Conservation (phyloP, 306 rosid species). For the Rubus parviflorus region DNA sequence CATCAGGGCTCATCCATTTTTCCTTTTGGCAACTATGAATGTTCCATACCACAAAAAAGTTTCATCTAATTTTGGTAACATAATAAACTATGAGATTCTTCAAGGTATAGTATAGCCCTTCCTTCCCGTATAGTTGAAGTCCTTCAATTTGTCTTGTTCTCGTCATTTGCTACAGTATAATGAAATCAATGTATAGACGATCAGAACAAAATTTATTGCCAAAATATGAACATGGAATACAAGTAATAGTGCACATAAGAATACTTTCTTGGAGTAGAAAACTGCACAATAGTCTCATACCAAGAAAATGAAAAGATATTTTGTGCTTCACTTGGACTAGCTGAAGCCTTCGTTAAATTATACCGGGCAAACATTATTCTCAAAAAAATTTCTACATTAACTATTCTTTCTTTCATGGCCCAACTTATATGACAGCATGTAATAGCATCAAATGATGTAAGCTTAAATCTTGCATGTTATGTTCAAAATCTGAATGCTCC, state of each 20-base stretch:
- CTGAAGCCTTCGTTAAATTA: background rate
- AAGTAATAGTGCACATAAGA: background rate
- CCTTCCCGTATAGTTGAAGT: background rate
- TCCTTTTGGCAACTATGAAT: background rate
- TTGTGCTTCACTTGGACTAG: background rate
- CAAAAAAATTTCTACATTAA: background rate
- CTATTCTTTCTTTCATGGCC: background rate
- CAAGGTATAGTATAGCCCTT: background rate
- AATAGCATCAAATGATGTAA: background rate
- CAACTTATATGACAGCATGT: background rate
- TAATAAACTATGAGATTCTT: background rate
- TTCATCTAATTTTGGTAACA: background rate
- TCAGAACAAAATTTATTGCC: background rate
- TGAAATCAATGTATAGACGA: background rate
- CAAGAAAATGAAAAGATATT: background rate
- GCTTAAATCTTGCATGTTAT: background rate
- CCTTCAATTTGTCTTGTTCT: conserved; percentile 6
- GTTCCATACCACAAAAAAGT: background rate
- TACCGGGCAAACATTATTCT: background rate
- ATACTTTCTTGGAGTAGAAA: background rate
- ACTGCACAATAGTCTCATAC: background rate
- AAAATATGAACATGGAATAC: background rate
- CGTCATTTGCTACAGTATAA: background rate
- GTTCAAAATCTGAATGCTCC: background rate
- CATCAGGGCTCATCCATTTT: background rate